These are phyloP conservation scores for Limtongia smithiae DNA, from an alignment of 805 yeast genomes.

Conservation along the genomic window DNA sequence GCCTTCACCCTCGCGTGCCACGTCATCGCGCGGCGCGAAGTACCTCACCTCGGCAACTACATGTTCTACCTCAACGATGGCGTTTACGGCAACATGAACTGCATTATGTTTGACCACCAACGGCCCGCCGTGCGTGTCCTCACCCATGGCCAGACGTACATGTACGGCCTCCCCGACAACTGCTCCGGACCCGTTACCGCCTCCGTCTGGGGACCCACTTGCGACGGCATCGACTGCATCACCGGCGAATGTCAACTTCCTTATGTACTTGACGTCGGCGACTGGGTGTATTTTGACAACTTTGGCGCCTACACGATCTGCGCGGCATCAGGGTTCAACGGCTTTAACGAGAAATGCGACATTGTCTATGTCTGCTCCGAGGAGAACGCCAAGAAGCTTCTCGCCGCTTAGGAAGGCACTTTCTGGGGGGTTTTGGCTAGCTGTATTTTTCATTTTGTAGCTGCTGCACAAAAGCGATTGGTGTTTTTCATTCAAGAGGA, in stretches of 20 bases:
- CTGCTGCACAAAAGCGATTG: no score
- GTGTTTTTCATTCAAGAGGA: no score
- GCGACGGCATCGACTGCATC: slow-evolving; percentile 93
- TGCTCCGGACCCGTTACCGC: slow-evolving; percentile 31
- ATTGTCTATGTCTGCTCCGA: slow-evolving; percentile 61
- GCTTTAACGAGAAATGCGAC: slow-evolving; percentile 59
- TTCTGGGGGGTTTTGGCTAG: no score
- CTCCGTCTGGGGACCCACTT: slow-evolving; percentile 97
- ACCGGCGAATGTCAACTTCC: slow-evolving; percentile 51
- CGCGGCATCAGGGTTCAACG: slow-evolving; percentile 91
- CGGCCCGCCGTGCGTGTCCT: slow-evolving; percentile 66
- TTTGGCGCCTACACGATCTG: slow-evolving; percentile 91
- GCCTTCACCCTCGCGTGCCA: slow-evolving; percentile 82
- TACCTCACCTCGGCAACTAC: slow-evolving; percentile 42
- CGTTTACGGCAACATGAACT: slow-evolving; percentile 91
- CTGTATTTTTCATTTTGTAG: no score
- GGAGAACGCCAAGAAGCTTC: slow-evolving; percentile 22
- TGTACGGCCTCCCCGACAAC: slow-evolving; percentile 28
- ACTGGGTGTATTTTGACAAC: slow-evolving; percentile 82
- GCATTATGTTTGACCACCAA: slow-evolving; percentile 90
- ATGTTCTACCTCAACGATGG: slow-evolving; percentile 94
- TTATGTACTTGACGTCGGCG: slow-evolving; percentile 70
- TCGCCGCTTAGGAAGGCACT: slow-evolving; percentile 3
- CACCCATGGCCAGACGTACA: slow-evolving; percentile 49
- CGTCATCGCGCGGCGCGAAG: slow-evolving; percentile 76